Conservation (phyloP, 2,329 filamentous ascomycete genomes). For the Alternaria ethzedia region DNA sequence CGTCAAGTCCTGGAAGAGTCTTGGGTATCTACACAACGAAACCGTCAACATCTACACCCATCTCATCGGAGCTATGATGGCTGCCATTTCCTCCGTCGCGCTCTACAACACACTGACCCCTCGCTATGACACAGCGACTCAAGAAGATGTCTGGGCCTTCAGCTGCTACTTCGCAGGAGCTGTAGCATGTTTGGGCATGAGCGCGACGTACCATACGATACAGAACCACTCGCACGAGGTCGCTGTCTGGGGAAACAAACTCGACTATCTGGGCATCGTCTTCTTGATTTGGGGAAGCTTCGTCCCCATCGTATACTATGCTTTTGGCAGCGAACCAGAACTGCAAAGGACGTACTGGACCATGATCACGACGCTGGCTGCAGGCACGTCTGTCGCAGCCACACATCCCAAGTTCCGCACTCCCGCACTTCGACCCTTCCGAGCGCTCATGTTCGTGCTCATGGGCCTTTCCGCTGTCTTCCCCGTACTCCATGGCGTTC, state of each 20-base stretch:
- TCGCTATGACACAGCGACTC: slow-evolving; percentile 43
- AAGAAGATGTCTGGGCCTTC: slow-evolving; percentile 47
- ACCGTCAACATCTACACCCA: slow-evolving; percentile 77
- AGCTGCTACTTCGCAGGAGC: slow-evolving; percentile 51
- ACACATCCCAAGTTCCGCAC: slow-evolving; percentile 84
- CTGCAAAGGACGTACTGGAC: slow-evolving; percentile 76
- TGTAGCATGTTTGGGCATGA: slow-evolving; percentile 55
- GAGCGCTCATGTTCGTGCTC: slow-evolving; percentile 86
- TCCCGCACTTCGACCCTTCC: slow-evolving; percentile 81
- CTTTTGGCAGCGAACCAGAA: slow-evolving; percentile 64
- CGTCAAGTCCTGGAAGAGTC: slow-evolving; percentile 61
- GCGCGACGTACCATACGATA: slow-evolving; percentile 79
- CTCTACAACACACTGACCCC: slow-evolving; percentile 35
- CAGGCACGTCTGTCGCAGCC: slow-evolving; percentile 78
- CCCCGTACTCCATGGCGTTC: slow-evolving; percentile 79
- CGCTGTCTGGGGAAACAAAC: slow-evolving; percentile 83
- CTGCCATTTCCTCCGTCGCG: slow-evolving; percentile 23
- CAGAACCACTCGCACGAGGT: slow-evolving; percentile 83
- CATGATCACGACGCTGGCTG: slow-evolving; percentile 77
- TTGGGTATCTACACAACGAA: slow-evolving; percentile 71
- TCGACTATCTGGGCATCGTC: slow-evolving; percentile 95
- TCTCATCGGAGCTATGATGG: slow-evolving; percentile 54
- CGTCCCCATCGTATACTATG: slow-evolving; percentile 75
- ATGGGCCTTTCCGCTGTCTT: slow-evolving; percentile 85
- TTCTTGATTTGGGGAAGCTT: slow-evolving; percentile 90